phyloP scores from a whole-genome alignment of 148 eudicot species.

The Fallopia convolvulus region DNA sequence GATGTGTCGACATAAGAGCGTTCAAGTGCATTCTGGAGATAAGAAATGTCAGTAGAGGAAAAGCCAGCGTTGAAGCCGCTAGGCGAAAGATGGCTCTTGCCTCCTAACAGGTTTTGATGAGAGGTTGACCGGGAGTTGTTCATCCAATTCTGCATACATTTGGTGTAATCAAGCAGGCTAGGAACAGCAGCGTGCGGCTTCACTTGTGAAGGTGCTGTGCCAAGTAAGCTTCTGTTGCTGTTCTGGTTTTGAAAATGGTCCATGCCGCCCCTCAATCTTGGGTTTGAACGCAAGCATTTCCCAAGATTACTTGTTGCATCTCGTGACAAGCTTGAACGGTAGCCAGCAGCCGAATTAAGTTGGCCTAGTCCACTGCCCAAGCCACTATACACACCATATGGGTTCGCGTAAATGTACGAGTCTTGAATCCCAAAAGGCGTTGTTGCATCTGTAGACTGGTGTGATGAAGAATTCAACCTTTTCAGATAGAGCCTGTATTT shows the following conservation, averaged over 20 bases:
- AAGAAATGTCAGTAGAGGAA: not conserved
- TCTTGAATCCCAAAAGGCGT: conserved; percentile 23
- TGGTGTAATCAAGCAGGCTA: not conserved
- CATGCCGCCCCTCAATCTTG: not conserved
- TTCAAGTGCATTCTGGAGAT: not conserved
- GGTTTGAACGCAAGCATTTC: conserved; percentile 3
- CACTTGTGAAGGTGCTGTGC: not conserved
- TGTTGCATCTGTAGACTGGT: not conserved
- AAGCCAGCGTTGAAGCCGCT: not conserved
- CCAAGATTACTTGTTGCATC: not conserved
- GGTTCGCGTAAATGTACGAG: conserved; percentile 5
- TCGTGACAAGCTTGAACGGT: not conserved
- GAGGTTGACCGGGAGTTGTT: not conserved
- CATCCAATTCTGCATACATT: conserved; percentile 5
- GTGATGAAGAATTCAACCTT: conserved; percentile 42
- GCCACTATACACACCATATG: not conserved
- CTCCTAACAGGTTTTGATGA: not conserved
- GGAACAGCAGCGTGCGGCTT: not conserved
- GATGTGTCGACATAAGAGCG: not conserved
- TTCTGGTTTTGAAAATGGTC: conserved; percentile 17
- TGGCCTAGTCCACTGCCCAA: not conserved
- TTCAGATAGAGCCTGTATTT: conserved; percentile 75
- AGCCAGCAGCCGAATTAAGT: not conserved
- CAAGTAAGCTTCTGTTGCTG: not conserved
- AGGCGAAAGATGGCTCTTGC: not conserved